These are phyloP conservation scores for Tagetes erecta DNA, from an alignment of 129 eudicot species.

Conservation along the genomic window DNA sequence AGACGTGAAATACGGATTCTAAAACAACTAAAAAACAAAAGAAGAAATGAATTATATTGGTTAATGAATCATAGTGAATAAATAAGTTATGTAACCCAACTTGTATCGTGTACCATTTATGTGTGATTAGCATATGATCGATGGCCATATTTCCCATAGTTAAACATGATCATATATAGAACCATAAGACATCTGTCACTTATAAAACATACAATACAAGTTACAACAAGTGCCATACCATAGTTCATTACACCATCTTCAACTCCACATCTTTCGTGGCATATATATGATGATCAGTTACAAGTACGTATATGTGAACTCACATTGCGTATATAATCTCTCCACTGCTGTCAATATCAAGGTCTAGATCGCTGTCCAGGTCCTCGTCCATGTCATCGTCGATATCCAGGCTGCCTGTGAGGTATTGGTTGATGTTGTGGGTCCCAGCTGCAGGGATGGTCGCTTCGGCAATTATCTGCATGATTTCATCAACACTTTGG, in stretches of 20 bases:
- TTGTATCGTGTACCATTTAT: too few species aligned
- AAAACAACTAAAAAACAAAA: too few species aligned
- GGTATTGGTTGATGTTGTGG: slow-evolving; percentile 55
- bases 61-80: too few species aligned
- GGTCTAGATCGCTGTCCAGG: slow-evolving; percentile 79
- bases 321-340: slow-evolving; percentile 18
- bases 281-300: neutral
- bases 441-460: slow-evolving; percentile 77
- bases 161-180: neutral
- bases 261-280: slow-evolving; percentile 13
- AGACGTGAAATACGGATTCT: too few species aligned
- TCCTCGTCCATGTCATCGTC: slow-evolving; percentile 96
- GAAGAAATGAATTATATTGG: too few species aligned
- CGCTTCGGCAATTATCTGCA: slow-evolving; percentile 91
- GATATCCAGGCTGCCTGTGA: slow-evolving; percentile 72
- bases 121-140: too few species aligned
- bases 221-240: neutral
- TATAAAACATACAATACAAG: slow-evolving; percentile 15
- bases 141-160: neutral
- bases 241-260: neutral
- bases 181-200: slow-evolving; percentile 16
- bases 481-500: slow-evolving; percentile 80
- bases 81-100: too few species aligned
- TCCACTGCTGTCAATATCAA: slow-evolving; percentile 83
- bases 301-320: slow-evolving; percentile 1